These are phyloP conservation scores for Blepharisma japonicum DNA, from an alignment of 73 alveolate species.

Conservation along the genomic window DNA sequence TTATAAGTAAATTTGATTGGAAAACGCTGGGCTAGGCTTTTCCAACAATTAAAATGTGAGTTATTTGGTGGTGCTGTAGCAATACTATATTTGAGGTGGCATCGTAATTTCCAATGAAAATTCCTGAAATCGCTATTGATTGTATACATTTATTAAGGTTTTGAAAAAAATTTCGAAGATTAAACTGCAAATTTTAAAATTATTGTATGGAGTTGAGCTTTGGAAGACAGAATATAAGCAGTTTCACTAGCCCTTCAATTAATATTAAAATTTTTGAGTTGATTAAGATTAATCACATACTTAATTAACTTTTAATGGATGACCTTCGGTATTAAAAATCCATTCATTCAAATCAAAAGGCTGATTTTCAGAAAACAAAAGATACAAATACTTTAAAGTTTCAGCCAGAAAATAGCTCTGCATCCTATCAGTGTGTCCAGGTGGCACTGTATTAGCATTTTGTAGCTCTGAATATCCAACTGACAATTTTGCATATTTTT, in stretches of 20 bases:
- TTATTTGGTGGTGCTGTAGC: background rate
- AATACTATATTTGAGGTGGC: background rate
- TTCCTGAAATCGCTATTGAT: background rate
- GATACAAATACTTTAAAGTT: constrained; percentile 32
- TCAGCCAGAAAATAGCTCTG: constrained; percentile 14
- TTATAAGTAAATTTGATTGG: background rate
- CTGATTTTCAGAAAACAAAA: constrained; percentile 13
- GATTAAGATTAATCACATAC: too few species aligned
- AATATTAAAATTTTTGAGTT: too few species aligned
- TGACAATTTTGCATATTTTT: background rate
- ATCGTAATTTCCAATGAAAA: background rate
- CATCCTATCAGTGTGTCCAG: background rate
- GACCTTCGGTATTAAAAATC: constrained; percentile 35
- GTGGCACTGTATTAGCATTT: background rate
- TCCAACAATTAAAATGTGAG: constrained; percentile 2
- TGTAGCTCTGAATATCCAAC: background rate
- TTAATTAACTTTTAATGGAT: constrained; percentile 20
- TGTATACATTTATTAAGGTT: too few species aligned
- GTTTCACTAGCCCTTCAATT: too few species aligned
- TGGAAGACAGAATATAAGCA: too few species aligned
- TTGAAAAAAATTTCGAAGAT: background rate
- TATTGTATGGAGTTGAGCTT: too few species aligned
- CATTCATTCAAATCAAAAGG: constrained; percentile 2
- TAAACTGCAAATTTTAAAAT: background rate
- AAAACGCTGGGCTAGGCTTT: background rate